phyloP scores from a whole-genome alignment of 2,329 filamentous ascomycete species.

The Trichoderma atroviride region DNA sequence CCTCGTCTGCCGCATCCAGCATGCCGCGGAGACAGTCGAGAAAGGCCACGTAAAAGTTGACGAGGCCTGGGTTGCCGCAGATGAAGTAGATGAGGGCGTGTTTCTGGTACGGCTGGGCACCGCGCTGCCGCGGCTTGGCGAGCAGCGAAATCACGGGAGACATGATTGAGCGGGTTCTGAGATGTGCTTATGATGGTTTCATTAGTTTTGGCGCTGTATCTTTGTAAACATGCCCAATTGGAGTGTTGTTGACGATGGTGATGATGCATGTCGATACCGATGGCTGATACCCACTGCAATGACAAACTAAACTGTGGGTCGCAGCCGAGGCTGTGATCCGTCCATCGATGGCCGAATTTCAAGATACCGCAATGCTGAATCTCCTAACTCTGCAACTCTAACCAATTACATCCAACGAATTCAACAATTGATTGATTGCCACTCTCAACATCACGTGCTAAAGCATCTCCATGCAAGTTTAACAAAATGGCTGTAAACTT shows the following conservation, averaged over 20 bases:
- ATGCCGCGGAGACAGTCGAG: conserved; percentile 58
- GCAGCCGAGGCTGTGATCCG: conserved; percentile 3
- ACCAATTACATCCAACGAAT: neutral
- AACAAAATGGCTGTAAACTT: neutral
- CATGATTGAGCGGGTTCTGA: conserved; percentile 28
- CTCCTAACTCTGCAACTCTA: neutral
- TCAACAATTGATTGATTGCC: neutral
- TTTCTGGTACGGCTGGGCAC: conserved; percentile 25
- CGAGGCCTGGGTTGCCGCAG: conserved; percentile 74
- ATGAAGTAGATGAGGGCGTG: conserved; percentile 69
- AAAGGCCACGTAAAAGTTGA: conserved; percentile 73
- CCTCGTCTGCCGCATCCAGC: conserved; percentile 46
- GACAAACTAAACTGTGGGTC: neutral
- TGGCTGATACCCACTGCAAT: neutral
- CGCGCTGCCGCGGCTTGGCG: conserved; percentile 31
- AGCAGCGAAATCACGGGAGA: conserved; percentile 37
- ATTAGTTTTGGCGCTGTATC: neutral
- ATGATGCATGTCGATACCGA: neutral
- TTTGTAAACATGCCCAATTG: neutral
- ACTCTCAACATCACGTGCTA: neutral
- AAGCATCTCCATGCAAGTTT: neutral
- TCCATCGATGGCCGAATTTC: neutral
- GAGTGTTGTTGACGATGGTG: neutral
- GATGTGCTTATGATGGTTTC: neutral
- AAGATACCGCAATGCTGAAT: neutral